These are phyloP conservation scores for Mycena albidolilacea DNA, from an alignment of 768 basidiomycete species.

Conservation along the genomic window DNA sequence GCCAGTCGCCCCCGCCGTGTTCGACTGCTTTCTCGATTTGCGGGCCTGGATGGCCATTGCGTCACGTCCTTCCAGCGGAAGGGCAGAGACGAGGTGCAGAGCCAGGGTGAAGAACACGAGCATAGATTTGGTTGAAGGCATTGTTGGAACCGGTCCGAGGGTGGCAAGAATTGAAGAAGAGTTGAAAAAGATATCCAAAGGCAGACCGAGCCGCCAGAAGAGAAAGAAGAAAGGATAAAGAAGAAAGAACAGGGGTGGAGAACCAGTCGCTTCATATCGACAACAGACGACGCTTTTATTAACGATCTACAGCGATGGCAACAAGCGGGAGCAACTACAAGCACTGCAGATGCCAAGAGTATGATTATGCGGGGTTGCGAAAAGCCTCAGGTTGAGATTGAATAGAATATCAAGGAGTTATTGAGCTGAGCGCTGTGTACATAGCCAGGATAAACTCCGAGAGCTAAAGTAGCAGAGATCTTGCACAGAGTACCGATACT, in stretches of 20 bases:
- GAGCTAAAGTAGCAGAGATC: background rate
- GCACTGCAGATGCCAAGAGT: background rate
- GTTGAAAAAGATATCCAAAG: conserved; percentile 9
- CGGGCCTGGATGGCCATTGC: conserved; percentile 2
- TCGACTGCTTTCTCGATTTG: conserved; percentile 7
- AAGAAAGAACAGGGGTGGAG: conserved; percentile 10
- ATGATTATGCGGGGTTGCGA: background rate
- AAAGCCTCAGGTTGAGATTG: background rate
- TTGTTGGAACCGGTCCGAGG: conserved; percentile 24
- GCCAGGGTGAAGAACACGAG: conserved; percentile 18
- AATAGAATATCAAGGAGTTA: background rate
- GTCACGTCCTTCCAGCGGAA: background rate
- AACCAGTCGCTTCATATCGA: background rate
- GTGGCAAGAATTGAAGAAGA: background rate
- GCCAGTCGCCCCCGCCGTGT: background rate
- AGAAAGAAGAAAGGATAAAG: conserved; percentile 13
- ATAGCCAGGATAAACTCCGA: background rate
- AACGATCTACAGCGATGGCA: background rate
- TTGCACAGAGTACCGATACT: background rate
- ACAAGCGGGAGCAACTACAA: background rate
- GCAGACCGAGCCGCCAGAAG: conserved; percentile 34
- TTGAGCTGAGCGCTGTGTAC: background rate
- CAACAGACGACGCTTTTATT: background rate
- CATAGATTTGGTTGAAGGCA: conserved; percentile 28
- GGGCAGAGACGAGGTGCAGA: conserved; percentile 19